phyloP scores from a whole-genome alignment of 176 grass and related monocot genomes.

The Bonia amplexicaulis region DNA sequence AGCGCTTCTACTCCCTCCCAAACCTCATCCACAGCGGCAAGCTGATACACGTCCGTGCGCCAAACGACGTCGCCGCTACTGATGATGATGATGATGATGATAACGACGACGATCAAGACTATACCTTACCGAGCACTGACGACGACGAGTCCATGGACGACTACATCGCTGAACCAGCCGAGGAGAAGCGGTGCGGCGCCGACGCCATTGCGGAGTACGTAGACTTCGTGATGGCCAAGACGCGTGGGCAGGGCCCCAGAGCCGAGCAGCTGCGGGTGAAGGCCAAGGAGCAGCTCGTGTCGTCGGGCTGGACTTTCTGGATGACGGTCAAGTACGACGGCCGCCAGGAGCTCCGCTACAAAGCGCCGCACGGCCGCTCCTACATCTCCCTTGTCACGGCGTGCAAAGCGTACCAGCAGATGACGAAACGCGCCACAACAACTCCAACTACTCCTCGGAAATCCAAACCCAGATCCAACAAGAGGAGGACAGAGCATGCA shows the following conservation, averaged over 20 bases:
- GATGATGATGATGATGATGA: no score
- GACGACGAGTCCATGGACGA: no score
- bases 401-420: conserved; percentile 30
- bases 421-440: background rate
- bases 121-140: no score
- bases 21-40: background rate
- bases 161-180: no score
- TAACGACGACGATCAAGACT: no score
- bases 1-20: conserved; percentile 30
- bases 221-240: background rate
- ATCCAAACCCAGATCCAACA: background rate
- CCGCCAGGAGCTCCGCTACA: conserved; percentile 31
- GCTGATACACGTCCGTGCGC: background rate
- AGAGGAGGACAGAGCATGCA: background rate
- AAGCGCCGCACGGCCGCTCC: conserved; percentile 35
- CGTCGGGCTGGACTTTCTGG: conserved; percentile 23
- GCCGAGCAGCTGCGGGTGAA: conserved; percentile 11
- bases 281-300: conserved; percentile 32
- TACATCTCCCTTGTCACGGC: conserved; percentile 57
- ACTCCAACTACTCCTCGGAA: background rate
- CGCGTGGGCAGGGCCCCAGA: background rate
- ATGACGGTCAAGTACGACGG: background rate
- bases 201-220: conserved; percentile 36
- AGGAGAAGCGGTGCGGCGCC: no score
- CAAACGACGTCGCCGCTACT: no score